phyloP scores from a whole-genome alignment of 768 basidiomycete genomes.

The Naganishia vishniacii region DNA sequence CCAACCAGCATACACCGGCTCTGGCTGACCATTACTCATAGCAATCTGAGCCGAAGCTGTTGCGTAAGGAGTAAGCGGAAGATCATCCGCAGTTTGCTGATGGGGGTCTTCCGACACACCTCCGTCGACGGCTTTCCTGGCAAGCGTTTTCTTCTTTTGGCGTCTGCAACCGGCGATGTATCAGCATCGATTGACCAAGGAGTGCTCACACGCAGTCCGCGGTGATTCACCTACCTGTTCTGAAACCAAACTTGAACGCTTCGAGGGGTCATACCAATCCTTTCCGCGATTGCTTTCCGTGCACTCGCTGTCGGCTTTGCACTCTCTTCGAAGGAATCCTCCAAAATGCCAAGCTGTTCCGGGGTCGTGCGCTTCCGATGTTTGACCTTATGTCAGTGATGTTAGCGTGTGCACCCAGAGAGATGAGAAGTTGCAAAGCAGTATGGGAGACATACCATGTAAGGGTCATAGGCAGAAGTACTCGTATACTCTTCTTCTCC shows the following conservation, averaged over 20 bases:
- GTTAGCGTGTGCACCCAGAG: too few relatives aligned
- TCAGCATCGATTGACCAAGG: neutral
- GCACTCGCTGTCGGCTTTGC: conserved; percentile 77
- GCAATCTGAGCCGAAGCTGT: too few relatives aligned
- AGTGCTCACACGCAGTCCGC: neutral
- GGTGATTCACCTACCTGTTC: conserved; percentile 37
- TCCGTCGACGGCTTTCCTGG: conserved; percentile 12
- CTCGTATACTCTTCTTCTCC: conserved; percentile 2
- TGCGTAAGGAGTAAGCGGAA: too few relatives aligned
- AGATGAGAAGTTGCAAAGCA: too few relatives aligned
- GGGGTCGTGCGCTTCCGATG: conserved; percentile 85
- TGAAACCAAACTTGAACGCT: conserved; percentile 79
- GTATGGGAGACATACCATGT: conserved; percentile 4
- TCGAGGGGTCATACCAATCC: conserved; percentile 85
- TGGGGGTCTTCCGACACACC: neutral
- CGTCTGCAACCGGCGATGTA: conserved; percentile 7
- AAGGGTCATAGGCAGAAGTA: conserved; percentile 2
- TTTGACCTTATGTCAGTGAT: conserved; percentile 62
- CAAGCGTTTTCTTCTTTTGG: conserved; percentile 25
- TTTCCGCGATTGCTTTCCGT: conserved; percentile 69
- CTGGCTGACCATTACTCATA: too few relatives aligned
- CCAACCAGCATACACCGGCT: too few relatives aligned
- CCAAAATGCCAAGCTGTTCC: conserved; percentile 80
- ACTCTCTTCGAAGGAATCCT: conserved; percentile 76
- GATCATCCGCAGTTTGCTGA: too few relatives aligned